Percentiles rank a stretch among this genome's conserved stretches.
Conservation (phyloP, 345 rosid genomes). For the Gossypium sturtianum region DNA sequence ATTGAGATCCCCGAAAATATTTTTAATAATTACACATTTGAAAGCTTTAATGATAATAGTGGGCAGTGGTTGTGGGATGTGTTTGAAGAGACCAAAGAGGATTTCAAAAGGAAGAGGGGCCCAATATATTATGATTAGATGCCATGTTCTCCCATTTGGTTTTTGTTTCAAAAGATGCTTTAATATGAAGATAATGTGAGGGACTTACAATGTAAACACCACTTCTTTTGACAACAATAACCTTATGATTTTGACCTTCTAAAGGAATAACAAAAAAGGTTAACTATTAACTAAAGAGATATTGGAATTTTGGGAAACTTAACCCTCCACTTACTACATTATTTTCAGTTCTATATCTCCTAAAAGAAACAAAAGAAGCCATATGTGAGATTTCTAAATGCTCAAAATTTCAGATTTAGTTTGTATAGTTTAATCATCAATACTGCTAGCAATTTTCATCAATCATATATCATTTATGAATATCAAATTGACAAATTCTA, state of each 20-base stretch:
- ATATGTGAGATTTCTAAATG: too few species aligned
- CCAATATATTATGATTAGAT: constrained; percentile 29
- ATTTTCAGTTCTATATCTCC: neutral
- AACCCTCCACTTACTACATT: neutral
- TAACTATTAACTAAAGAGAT: neutral
- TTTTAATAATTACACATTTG: constrained; percentile 30
- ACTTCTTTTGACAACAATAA: constrained; percentile 21
- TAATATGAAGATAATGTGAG: constrained; percentile 15
- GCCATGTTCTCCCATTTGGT: constrained; percentile 33
- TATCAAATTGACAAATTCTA: too few species aligned
- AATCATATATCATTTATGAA: too few species aligned
- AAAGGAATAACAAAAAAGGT: constrained; percentile 20
- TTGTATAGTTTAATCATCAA: too few species aligned
- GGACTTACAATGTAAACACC: neutral
- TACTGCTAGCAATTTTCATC: too few species aligned
- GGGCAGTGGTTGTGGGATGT: neutral
- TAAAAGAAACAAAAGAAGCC: too few species aligned
- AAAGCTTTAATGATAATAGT: constrained; percentile 16
- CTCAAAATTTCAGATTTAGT: too few species aligned
- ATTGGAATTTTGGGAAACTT: neutral
- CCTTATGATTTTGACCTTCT: constrained; percentile 43
- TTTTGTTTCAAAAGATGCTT: constrained; percentile 32
- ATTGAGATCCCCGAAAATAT: constrained; percentile 11
- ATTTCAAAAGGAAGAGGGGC: constrained; percentile 20
- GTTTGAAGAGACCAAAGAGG: constrained; percentile 10